Conservation (phyloP, 2,329 filamentous ascomycete species). For the Whalleya microplaca region DNA sequence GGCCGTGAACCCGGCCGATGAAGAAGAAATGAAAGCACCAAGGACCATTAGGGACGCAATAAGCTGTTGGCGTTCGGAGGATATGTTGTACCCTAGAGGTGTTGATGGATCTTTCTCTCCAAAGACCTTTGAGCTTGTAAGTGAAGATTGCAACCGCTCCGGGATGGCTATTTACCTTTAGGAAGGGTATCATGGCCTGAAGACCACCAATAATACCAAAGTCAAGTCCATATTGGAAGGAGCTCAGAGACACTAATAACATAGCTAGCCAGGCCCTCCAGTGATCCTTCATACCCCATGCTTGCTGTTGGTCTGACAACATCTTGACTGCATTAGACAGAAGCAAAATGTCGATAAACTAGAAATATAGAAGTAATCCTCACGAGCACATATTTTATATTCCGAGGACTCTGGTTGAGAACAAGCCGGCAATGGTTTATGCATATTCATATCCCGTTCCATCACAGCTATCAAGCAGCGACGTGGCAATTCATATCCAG, state of each 20-base stretch:
- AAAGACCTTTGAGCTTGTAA: slow-evolving; percentile 30
- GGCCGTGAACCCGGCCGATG: slow-evolving; percentile 45
- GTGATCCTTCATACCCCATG: slow-evolving; percentile 28
- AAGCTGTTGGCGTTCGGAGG: slow-evolving; percentile 48
- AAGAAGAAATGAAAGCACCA: slow-evolving; percentile 50
- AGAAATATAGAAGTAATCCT: neutral
- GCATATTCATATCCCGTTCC: slow-evolving; percentile 1
- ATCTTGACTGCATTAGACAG: slow-evolving; percentile 18
- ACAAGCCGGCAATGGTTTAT: slow-evolving; percentile 1
- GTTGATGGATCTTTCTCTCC: slow-evolving; percentile 30
- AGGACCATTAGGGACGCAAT: slow-evolving; percentile 54
- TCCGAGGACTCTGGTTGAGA: slow-evolving; percentile 7
- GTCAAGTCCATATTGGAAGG: slow-evolving; percentile 40
- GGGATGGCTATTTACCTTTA: slow-evolving; percentile 28
- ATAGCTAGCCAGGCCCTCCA: slow-evolving; percentile 34
- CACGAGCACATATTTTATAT: neutral
- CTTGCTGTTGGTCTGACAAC: slow-evolving; percentile 22
- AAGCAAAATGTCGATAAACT: neutral
- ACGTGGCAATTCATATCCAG: slow-evolving; percentile 3
- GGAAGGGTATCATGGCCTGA: slow-evolving; percentile 39
- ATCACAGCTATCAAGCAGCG: slow-evolving; percentile 1
- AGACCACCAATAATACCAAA: slow-evolving; percentile 39
- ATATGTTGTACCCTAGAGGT: slow-evolving; percentile 35
- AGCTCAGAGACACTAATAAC: slow-evolving; percentile 35
- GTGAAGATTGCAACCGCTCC: neutral